phyloP scores from a whole-genome alignment of 1,139 yeast species.

The Yamadazyma taylorii region DNA sequence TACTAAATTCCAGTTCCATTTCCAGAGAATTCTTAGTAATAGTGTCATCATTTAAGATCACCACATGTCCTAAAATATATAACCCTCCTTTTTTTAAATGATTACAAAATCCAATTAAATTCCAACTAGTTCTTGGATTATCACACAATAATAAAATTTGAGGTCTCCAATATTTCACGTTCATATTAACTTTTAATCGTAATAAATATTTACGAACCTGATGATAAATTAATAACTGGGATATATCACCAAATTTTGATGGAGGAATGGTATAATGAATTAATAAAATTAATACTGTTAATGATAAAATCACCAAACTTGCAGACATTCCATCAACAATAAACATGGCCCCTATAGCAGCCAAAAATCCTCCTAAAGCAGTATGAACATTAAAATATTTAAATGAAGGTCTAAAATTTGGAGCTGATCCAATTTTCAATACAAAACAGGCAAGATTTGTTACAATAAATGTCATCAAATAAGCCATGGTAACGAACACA shows the following conservation, averaged over 20 bases:
- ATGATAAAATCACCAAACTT: constrained; percentile 64
- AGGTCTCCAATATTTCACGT: constrained; percentile 97
- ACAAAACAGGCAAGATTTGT: constrained; percentile 91
- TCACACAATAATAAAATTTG: constrained; percentile 86
- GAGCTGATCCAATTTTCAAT: constrained; percentile 86
- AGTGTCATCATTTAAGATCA: constrained; percentile 54
- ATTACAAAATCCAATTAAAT: constrained; percentile 88
- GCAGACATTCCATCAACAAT: constrained; percentile 93
- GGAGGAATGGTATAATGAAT: constrained; percentile 94
- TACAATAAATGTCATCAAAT: constrained; percentile 90
- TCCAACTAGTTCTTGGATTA: constrained; percentile 90
- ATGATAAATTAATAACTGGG: constrained; percentile 90
- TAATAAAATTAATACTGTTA: constrained; percentile 64
- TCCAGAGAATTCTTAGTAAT: constrained; percentile 14
- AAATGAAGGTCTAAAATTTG: constrained; percentile 94
- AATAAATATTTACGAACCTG: constrained; percentile 90
- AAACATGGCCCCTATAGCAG: constrained; percentile 83
- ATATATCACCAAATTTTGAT: constrained; percentile 96
- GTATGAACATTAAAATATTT: constrained; percentile 80
- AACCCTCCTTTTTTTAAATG: constrained; percentile 93
- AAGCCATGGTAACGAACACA: constrained; percentile 94
- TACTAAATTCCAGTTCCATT: constrained; percentile 27
- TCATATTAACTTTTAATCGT: constrained; percentile 76
- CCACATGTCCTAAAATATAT: constrained; percentile 89
- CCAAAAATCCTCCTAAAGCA: constrained; percentile 71